These are phyloP conservation scores for Saccharomycopsis synnaedendra DNA, from an alignment of 805 yeast genomes.

Conservation along the genomic window DNA sequence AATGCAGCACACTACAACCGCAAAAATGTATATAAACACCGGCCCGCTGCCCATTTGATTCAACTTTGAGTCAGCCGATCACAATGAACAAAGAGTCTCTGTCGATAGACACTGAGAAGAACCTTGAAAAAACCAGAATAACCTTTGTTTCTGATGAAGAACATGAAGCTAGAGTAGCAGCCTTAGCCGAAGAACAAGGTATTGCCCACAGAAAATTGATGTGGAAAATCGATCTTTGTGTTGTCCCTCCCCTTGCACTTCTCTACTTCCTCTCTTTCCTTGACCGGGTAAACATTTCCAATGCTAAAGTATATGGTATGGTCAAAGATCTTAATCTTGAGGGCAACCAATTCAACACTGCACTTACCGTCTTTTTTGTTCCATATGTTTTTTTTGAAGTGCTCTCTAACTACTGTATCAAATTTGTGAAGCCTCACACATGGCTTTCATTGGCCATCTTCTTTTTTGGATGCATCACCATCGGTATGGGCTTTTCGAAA, in stretches of 20 bases:
- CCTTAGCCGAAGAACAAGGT: conserved; percentile 26
- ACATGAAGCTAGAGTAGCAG: conserved; percentile 6
- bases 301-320: conserved; percentile 68
- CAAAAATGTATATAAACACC: too few species aligned
- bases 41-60: too few species aligned
- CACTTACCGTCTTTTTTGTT: conserved; percentile 59
- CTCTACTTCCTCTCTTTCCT: conserved; percentile 67
- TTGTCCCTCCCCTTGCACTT: conserved; percentile 54
- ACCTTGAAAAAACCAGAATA: neutral
- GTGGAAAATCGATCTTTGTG: conserved; percentile 54
- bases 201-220: conserved; percentile 42
- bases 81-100: too few species aligned
- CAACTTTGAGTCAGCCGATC: too few species aligned
- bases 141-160: neutral
- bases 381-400: conserved; percentile 59
- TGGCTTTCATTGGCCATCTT: conserved; percentile 53
- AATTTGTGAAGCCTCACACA: conserved; percentile 47
- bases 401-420: conserved; percentile 51
- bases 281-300: conserved; percentile 75
- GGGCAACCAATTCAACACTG: conserved; percentile 51
- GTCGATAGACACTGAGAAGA: neutral
- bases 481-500: conserved; percentile 54
- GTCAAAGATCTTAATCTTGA: conserved; percentile 38
- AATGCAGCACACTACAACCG: too few species aligned
- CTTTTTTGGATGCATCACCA: conserved; percentile 50